Evolutionary conservation across 2,329 filamentous ascomycete species (phyloP).

Genomic region (Cercospora nicotianae): DNA sequence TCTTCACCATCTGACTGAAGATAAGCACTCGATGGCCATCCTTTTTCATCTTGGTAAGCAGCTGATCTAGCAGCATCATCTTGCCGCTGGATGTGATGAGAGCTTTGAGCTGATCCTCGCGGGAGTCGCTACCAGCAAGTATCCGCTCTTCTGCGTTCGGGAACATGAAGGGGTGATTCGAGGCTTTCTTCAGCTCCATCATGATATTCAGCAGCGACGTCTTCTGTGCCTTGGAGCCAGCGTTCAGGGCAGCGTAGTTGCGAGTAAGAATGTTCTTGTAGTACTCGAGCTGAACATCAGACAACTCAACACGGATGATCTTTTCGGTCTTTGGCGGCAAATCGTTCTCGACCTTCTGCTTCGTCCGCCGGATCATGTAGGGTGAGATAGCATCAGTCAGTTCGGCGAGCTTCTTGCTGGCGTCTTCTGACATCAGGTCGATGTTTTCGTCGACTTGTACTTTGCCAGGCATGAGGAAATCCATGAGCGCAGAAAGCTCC

Average conservation of each 20-base stretch:
- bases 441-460: conserved; percentile 89
- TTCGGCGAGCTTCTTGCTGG: conserved; percentile 81
- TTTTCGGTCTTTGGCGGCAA: conserved; percentile 97
- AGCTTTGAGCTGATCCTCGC: conserved; percentile 87
- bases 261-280: conserved; percentile 98
- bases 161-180: conserved; percentile 98
- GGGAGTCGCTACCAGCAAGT: conserved; percentile 69
- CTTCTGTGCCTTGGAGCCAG: conserved; percentile 86
- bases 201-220: conserved; percentile 96
- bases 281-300: conserved; percentile 93
- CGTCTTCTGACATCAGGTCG: conserved; percentile 74
- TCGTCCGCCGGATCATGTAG: conserved; percentile 92
- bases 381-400: conserved; percentile 86
- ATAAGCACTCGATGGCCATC: conserved; percentile 95
- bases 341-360: conserved; percentile 96
- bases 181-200: conserved; percentile 99
- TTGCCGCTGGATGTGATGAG: conserved; percentile 97
- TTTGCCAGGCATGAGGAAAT: conserved; percentile 95
- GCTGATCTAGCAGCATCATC: conserved; percentile 97
- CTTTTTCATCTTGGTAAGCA: conserved; percentile 88
- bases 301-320: conserved; percentile 95
- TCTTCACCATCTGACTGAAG: conserved; percentile 99
- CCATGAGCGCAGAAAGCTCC: conserved; percentile 86
- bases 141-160: conserved; percentile 89
- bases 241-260: conserved; percentile 91